A percentile compares a stretch with the other conserved stretches of the same genome.
phyloP scores from a whole-genome alignment of 2,329 filamentous ascomycete genomes.

The Elsinoe necatrix region DNA sequence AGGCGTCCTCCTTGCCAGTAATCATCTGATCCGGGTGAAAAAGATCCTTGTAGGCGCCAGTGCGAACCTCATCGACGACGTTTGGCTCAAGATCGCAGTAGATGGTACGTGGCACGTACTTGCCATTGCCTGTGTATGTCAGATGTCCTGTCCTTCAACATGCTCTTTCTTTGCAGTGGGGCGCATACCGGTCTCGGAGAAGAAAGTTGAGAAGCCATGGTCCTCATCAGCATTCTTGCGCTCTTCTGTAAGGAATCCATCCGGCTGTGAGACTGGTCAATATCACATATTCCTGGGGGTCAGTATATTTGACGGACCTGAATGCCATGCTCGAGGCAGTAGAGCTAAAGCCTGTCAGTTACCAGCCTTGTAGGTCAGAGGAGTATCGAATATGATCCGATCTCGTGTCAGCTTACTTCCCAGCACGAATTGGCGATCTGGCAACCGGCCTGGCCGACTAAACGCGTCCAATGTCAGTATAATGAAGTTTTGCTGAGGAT shows the following conservation, averaged over 20 bases:
- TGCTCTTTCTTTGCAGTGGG: conserved; percentile 49
- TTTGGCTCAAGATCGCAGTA: conserved; percentile 99
- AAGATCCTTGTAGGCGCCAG: conserved; percentile 86
- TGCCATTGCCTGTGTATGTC: conserved; percentile 68
- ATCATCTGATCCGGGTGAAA: conserved; percentile 99
- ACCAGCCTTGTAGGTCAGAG: conserved; percentile 4
- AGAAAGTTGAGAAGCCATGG: conserved; percentile 99
- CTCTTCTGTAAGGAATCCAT: conserved; percentile 97
- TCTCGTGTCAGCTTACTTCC: conserved; percentile 67
- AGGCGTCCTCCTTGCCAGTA: conserved; percentile 99
- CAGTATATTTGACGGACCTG: conserved; percentile 56
- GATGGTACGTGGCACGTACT: conserved; percentile 97
- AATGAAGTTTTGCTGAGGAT: conserved; percentile 13
- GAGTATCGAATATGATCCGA: background rate
- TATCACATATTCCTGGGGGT: conserved; percentile 15
- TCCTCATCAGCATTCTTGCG: conserved; percentile 88
- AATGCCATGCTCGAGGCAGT: conserved; percentile 99
- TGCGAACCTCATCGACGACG: conserved; percentile 98
- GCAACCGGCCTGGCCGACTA: conserved; percentile 99
- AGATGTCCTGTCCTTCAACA: conserved; percentile 14
- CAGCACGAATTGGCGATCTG: conserved; percentile 99
- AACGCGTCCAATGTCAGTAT: conserved; percentile 47
- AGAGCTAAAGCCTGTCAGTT: conserved; percentile 57
- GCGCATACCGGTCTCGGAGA: conserved; percentile 93
- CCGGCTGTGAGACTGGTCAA: conserved; percentile 55